Evolutionary conservation across 2,329 filamentous ascomycete species (phyloP).

Genomic region (Neofusicoccum sp.): DNA sequence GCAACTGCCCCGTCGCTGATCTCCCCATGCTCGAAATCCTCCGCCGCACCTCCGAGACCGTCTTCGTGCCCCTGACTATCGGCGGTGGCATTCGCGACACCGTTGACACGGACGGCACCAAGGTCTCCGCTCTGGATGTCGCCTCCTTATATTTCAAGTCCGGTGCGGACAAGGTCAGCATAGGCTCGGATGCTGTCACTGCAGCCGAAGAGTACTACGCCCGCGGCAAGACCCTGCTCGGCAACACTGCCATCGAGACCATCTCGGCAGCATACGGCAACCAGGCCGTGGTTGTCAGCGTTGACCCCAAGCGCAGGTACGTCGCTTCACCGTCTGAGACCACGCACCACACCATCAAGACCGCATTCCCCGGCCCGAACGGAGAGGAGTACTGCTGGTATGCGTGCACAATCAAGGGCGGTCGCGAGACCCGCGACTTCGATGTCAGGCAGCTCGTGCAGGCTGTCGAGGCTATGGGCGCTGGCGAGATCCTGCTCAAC

Average conservation of each 20-base stretch:
- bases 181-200: slow-evolving; percentile 90
- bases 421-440: slow-evolving; percentile 88
- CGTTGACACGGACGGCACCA: slow-evolving; percentile 81
- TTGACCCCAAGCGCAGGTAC: slow-evolving; percentile 92
- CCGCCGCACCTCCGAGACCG: slow-evolving; percentile 80
- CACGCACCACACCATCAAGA: slow-evolving; percentile 74
- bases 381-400: slow-evolving; percentile 93
- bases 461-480: slow-evolving; percentile 94
- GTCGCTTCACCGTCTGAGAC: slow-evolving; percentile 70
- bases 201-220: slow-evolving; percentile 91
- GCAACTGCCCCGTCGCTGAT: slow-evolving; percentile 90
- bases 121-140: slow-evolving; percentile 87
- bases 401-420: slow-evolving; percentile 94
- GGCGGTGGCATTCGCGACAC: slow-evolving; percentile 95
- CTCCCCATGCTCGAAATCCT: slow-evolving; percentile 95
- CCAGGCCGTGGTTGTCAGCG: slow-evolving; percentile 93
- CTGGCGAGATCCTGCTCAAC: slow-evolving; percentile 92
- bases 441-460: slow-evolving; percentile 86
- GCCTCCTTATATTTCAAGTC: slow-evolving; percentile 97
- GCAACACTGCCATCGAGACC: slow-evolving; percentile 90
- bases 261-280: slow-evolving; percentile 93
- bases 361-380: slow-evolving; percentile 67
- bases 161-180: slow-evolving; percentile 96
- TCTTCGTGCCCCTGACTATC: slow-evolving; percentile 94
- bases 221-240: slow-evolving; percentile 67